Evolutionary conservation across 73 alveolate species (phyloP).

Genomic region (Tetrahymena malaccensis): DNA sequence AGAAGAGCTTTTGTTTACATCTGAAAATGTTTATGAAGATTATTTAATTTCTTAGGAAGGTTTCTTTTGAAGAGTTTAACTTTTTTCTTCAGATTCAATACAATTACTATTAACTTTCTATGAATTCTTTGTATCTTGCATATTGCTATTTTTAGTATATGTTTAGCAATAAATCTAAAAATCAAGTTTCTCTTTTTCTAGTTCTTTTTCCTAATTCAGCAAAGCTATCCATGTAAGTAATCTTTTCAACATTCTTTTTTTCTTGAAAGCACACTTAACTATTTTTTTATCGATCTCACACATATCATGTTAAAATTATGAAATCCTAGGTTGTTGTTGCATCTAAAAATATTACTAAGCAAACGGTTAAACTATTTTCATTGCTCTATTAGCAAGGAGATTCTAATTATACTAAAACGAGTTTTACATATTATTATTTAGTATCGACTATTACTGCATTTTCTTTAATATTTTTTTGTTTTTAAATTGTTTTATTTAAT

Average conservation of each 20-base stretch:
- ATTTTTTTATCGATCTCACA: background rate
- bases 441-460: background rate
- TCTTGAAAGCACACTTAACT: background rate
- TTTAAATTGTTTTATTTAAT: background rate
- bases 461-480: background rate
- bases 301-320: background rate
- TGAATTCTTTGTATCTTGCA: background rate
- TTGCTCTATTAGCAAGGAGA: background rate
- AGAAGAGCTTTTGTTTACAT: too few species aligned
- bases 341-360: background rate
- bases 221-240: background rate
- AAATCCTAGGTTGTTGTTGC: background rate
- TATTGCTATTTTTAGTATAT: background rate
- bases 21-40: background rate
- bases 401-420: background rate
- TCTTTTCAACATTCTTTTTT: background rate
- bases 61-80: too few species aligned
- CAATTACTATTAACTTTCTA: background rate
- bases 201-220: background rate
- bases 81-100: too few species aligned
- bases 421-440: background rate
- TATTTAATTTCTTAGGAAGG: background rate
- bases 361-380: background rate
- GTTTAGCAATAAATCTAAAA: background rate
- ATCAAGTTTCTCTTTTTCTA: background rate